Evolutionary conservation across 2,329 filamentous ascomycete genomes (phyloP), one percentile per base, ranked within the genome.

Genomic region (Epichloe scottii): DNA sequence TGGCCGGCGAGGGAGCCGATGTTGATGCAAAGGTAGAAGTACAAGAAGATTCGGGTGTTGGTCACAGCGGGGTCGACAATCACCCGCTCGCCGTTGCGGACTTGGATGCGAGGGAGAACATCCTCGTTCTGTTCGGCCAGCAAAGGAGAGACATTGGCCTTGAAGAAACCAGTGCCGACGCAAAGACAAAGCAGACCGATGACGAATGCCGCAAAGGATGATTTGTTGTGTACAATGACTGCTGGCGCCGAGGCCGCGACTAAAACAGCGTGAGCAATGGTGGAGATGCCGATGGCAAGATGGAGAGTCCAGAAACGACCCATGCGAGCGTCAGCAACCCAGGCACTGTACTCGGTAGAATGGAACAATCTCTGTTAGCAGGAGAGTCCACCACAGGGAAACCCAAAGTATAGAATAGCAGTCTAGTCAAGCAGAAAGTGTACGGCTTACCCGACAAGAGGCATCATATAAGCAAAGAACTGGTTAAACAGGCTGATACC

Each of bases 161-260:
- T 91, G 77, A 90, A 89, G 60, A 87, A 84, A 55, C 86, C 86
- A 1, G 85, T 87, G 42, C 86, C 86, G 33, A 87, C 65, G 57
- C 73, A 73, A 39, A 77, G 70, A 23, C 62, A 61, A 35, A 76
- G 60, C 34, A 75, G 68, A n/a, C 84, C 84, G 62, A 89, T 78
- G 60, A 89, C 75, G 59, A 88, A 85, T 48, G 78, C 81, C 1
- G 71, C 82, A 44, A 87, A 77, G 0, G 82, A 72, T 12, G 73
- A 70, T 15, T 81, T 74, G 37, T 69, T 68, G 55, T 78, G 68
- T 43, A 77, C 68, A 45, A 89, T 82, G 46, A 85, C 79, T 3
- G 63, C 60, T 0, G 85, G 85, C 1, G 85, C 68, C 15, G 84
- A 77, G 2, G 84, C 79, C 33, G 81, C 68, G 54, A 85, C 79